Base-by-base conservation (phyloP, 2,329 filamentous ascomycete species). In the Microdochium paspali region DNA sequence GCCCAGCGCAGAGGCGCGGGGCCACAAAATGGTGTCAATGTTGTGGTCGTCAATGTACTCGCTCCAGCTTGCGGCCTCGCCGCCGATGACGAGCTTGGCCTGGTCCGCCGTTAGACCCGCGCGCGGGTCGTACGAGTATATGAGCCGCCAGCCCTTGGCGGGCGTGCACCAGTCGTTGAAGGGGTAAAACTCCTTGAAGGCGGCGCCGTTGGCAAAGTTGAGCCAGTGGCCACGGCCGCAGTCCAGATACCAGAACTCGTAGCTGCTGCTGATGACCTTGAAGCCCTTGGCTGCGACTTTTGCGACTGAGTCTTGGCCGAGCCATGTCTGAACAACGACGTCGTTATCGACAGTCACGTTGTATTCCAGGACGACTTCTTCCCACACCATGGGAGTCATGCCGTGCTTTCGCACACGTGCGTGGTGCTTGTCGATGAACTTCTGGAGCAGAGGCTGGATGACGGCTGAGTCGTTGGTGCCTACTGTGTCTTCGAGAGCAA, bases 161-260 rank as follows among this genome's bases (percentile, higher is more conserved):
- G 90, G 90, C 0, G 71, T 70, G 67, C 89, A 95, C 76, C 90
- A 95, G 69, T 94, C 88, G 49, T 71, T 67, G 69, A 86, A 95
- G 0, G 87, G 87, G 61, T 76, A 88, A 66, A 69, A 78, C 1
- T 57, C 52, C 18, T 70, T 54, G 53, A 75, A 76, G 15, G 73
- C 66, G 1, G 64, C 65, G 20, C 76, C 80, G 45, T 80, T 79
- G 48, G 69, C 69, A 57, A 85, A 86, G 69, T 87, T 82, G 53
- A 91, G 71, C 84, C 85, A 93, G 57, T 86, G 77, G 35, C 88
- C 88, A 53, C 84, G 77, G 25, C 88, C 87, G 60, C 88, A 94
- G 67, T 93, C 87, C 46, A 93, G 82, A 59, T 90, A 90, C 82
- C 85, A 91, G 62, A 76, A 86, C 54, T 87, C 80, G 65, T 86